Conservation (phyloP, 2,329 filamentous ascomycete species). For the Trichophyton rubrum region DNA sequence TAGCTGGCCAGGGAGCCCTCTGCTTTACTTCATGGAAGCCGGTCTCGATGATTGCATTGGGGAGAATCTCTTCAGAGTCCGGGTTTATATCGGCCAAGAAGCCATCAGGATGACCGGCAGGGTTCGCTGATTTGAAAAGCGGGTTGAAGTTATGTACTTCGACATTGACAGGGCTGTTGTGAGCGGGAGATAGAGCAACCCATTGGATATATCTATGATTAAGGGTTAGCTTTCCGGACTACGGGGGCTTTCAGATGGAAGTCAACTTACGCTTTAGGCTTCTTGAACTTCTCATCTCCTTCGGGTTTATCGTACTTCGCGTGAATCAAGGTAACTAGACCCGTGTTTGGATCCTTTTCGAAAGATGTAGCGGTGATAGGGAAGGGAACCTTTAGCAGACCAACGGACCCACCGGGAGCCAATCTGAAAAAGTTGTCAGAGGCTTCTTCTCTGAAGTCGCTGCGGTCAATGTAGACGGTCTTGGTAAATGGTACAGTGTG, state of each 20-base stretch:
- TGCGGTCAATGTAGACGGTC: conserved; percentile 72
- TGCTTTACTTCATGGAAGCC: conserved; percentile 66
- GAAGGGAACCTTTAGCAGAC: conserved; percentile 57
- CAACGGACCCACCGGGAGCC: conserved; percentile 60
- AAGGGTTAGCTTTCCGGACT: neutral
- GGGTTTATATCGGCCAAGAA: conserved; percentile 78
- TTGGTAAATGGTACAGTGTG: conserved; percentile 56
- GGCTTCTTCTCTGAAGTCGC: conserved; percentile 63
- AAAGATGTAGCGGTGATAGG: conserved; percentile 58
- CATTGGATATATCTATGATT: conserved; percentile 43
- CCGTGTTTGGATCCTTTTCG: conserved; percentile 51
- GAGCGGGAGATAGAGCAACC: conserved; percentile 17
- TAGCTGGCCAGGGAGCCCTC: conserved; percentile 63
- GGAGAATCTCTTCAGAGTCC: conserved; percentile 67
- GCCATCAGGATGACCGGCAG: conserved; percentile 61
- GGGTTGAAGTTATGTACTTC: conserved; percentile 69
- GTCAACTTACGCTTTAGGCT: conserved; percentile 53
- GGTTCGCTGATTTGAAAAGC: conserved; percentile 78
- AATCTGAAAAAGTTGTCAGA: conserved; percentile 66
- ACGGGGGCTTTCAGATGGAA: neutral
- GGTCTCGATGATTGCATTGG: conserved; percentile 65
- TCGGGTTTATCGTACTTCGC: conserved; percentile 55
- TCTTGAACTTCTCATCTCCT: conserved; percentile 49
- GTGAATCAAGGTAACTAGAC: conserved; percentile 53
- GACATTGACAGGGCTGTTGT: conserved; percentile 49